phyloP scores from a whole-genome alignment of 805 yeast species.

The Metschnikowia hibisci region DNA sequence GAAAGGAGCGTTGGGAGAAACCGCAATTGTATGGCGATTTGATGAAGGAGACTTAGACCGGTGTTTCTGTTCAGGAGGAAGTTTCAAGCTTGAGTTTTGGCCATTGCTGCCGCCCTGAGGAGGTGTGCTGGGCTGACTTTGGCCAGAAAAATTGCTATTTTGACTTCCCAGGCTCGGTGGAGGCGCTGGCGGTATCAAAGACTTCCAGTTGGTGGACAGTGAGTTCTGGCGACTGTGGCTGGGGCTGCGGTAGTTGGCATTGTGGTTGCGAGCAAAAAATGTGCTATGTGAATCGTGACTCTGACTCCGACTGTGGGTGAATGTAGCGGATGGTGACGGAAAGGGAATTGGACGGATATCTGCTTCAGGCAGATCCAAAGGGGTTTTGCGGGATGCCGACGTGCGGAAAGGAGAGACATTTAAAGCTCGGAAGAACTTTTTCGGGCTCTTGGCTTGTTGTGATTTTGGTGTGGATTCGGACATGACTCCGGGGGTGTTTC shows the following conservation, averaged over 20 bases:
- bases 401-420: slow-evolving; percentile 17
- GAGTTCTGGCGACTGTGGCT: slow-evolving; percentile 7
- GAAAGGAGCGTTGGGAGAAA: slow-evolving; percentile 10
- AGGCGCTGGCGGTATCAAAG: slow-evolving; percentile 34
- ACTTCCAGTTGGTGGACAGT: slow-evolving; percentile 25
- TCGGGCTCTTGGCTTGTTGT: slow-evolving; percentile 15
- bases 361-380: neutral
- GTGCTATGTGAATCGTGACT: slow-evolving; percentile 12
- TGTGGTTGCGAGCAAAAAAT: neutral
- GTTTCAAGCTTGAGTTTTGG: neutral
- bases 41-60: slow-evolving; percentile 3
- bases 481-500: neutral
- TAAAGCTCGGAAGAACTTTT: slow-evolving; percentile 16
- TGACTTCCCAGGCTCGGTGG: neutral
- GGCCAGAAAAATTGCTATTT: neutral
- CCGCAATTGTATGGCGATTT: slow-evolving; percentile 19
- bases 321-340: slow-evolving; percentile 5
- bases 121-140: slow-evolving; percentile 1
- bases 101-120: neutral
- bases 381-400: neutral
- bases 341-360: neutral
- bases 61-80: neutral
- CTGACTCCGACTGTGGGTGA: slow-evolving; percentile 14
- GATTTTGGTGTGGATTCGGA: slow-evolving; percentile 2
- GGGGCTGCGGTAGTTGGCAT: slow-evolving; percentile 1